A percentile compares a stretch with the other conserved stretches of the same genome.
Conservation (phyloP, 192 early-diverging fungal species). For the Phlyctochytrium planicorne region DNA sequence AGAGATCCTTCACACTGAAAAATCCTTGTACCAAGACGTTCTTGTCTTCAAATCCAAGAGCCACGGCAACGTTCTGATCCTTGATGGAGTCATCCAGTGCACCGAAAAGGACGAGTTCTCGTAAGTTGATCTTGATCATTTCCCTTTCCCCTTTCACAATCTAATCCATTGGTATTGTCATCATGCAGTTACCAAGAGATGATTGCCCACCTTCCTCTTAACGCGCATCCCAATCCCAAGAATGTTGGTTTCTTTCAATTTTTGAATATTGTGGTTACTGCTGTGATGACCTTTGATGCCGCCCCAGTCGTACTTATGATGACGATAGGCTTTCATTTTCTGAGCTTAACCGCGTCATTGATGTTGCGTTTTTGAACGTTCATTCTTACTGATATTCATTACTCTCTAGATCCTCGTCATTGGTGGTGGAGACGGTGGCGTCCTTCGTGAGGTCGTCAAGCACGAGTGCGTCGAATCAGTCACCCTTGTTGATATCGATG, state of each 20-base stretch:
- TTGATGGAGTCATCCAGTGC: conserved; percentile 97
- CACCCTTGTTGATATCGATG: conserved; percentile 96
- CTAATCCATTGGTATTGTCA: background rate
- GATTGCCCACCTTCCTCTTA: conserved; percentile 96
- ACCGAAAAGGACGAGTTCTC: conserved; percentile 99
- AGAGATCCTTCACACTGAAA: conserved; percentile 93
- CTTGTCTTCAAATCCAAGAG: conserved; percentile 94
- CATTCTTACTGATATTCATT: conserved; percentile 9
- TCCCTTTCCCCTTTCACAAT: background rate
- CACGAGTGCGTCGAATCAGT: conserved; percentile 91
- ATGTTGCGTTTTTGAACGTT: too few species aligned
- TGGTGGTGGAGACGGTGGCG: conserved; percentile 99
- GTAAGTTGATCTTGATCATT: conserved; percentile 46
- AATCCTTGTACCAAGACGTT: conserved; percentile 95
- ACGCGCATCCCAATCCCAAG: conserved; percentile 91
- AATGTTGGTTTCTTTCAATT: conserved; percentile 56
- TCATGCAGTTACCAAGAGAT: conserved; percentile 96
- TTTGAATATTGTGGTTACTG: background rate
- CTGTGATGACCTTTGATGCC: conserved; percentile 61
- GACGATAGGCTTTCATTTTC: conserved; percentile 31
- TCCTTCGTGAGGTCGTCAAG: conserved; percentile 97
- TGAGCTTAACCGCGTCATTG: conserved; percentile 21
- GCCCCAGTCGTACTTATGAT: conserved; percentile 53
- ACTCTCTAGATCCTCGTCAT: conserved; percentile 83
- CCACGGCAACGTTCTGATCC: conserved; percentile 95